Conservation (phyloP, 345 rosid genomes). For the Excoecaria cochinchinensis region DNA sequence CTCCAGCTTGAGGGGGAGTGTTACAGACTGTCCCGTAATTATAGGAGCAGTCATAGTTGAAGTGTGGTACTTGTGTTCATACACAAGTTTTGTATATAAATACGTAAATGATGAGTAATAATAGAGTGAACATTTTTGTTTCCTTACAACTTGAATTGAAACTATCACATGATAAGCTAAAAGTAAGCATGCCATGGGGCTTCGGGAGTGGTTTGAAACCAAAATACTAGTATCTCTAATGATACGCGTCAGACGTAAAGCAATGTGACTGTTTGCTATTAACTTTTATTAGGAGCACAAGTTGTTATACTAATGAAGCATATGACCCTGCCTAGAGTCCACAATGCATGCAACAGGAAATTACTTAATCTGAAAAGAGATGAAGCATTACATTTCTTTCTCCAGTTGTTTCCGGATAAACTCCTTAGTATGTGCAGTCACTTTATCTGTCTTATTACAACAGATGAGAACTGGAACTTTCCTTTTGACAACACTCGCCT, state of each 20-base stretch:
- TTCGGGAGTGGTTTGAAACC: background rate
- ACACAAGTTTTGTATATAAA: too few relatives aligned
- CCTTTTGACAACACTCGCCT: slow-evolving; percentile 66
- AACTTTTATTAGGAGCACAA: background rate
- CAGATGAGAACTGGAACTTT: slow-evolving; percentile 75
- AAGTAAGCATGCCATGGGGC: background rate
- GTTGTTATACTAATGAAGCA: background rate
- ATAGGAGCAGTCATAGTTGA: too few relatives aligned
- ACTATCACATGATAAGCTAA: background rate
- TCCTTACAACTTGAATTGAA: too few relatives aligned
- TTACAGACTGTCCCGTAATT: too few relatives aligned
- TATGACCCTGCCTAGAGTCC: slow-evolving; percentile 3
- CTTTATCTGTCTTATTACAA: slow-evolving; percentile 92
- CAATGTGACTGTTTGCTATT: background rate
- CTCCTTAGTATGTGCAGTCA: slow-evolving; percentile 90
- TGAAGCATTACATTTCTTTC: slow-evolving; percentile 72
- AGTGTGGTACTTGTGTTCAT: too few relatives aligned
- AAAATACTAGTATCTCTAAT: background rate
- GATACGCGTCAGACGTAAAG: background rate
- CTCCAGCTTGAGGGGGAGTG: too few relatives aligned
- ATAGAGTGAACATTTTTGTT: too few relatives aligned
- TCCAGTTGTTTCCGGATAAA: slow-evolving; percentile 87
- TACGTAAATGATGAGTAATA: too few relatives aligned
- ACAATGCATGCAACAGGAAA: slow-evolving; percentile 10
- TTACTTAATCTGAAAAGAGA: background rate